Conservation (phyloP, 352 stramenopile species). For the Peronospora farinosa region DNA sequence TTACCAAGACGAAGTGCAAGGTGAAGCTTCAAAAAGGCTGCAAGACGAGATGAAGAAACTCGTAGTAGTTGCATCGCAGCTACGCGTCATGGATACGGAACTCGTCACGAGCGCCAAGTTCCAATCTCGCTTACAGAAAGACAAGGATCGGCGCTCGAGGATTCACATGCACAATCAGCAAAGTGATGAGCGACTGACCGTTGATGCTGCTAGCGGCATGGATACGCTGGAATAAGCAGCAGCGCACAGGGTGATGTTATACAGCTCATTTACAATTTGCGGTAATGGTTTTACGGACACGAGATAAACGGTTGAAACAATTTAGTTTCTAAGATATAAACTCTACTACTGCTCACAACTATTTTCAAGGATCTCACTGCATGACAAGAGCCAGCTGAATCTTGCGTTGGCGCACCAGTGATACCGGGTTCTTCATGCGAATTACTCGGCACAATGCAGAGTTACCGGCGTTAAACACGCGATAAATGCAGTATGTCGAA, state of each 20-base stretch:
- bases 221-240: slow-evolving; percentile 46
- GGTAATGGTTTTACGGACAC: slow-evolving; percentile 1
- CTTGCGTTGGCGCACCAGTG: slow-evolving; percentile 75
- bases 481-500: slow-evolving; percentile 79
- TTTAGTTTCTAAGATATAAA: slow-evolving; percentile 4
- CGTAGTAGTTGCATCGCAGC: slow-evolving; percentile 53
- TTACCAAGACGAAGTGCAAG: slow-evolving; percentile 31
- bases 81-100: slow-evolving; percentile 75
- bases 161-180: slow-evolving; percentile 41
- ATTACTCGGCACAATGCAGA: slow-evolving; percentile 63
- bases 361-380: slow-evolving; percentile 33
- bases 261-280: slow-evolving; percentile 1
- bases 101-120: slow-evolving; percentile 78
- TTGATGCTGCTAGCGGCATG: slow-evolving; percentile 41
- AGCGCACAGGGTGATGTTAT: too few species aligned
- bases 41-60: slow-evolving; percentile 76
- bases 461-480: slow-evolving; percentile 80
- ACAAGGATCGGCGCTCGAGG: slow-evolving; percentile 64
- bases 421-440: slow-evolving; percentile 78
- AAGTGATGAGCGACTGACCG: slow-evolving; percentile 34
- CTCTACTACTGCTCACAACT: slow-evolving; percentile 8
- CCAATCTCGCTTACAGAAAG: slow-evolving; percentile 62
- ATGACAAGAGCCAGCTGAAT: slow-evolving; percentile 76
- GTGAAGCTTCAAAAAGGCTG: slow-evolving; percentile 43
- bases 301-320: slow-evolving; percentile 11